Base-by-base conservation (phyloP, 768 basidiomycete genomes). In the Lactarius sanguifluus region DNA sequence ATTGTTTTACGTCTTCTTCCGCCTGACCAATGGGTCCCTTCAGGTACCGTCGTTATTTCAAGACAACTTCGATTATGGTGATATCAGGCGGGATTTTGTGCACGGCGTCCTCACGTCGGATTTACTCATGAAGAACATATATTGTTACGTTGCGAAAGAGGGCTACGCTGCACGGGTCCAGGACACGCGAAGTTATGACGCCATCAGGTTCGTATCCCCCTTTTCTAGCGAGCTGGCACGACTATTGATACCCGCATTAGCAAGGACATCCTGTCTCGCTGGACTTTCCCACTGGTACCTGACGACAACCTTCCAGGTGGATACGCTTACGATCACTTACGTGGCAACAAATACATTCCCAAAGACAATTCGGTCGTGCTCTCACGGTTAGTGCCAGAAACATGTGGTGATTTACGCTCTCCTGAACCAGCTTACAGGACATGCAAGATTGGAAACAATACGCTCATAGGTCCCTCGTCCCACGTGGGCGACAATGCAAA, bases 21-120 rank as follows among this genome's bases (percentile, higher is more conserved):
- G 30, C 15, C 25, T 61, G 36, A 54, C 60, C 20, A 25, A n/a
- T n/a, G 41, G 36, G 38, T 41, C 32, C 12, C 10, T 66, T 54
- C 71, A 97, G 91, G 92, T 98, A 43, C 95, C 94, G 1, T 96
- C 96, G 1, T 76, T 98, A 5, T 99, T 98, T 79, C 94, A 96
- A 75, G 97, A 98, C 78, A 98, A 98, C 78, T 99, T 99, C 73
- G 97, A 98, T 78, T 98, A 96, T 73, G 86, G 88, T 16, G 94
- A 96, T 77, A 84, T 98, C 67, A 87, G 95, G 64, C 82, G 86
- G 70, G 94, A 98, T 77, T 97, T 99, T 72, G 91, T 98, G 18
- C 92, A 92, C 73, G 96, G 96, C 20, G 85, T 99, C 57, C 82
- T 99, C 70, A 96, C 93, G 0, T 96, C 94, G 16, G 97, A 99